phyloP scores from a whole-genome alignment of 164 flowering plant species.

The Tetrastigma voinierianum region DNA sequence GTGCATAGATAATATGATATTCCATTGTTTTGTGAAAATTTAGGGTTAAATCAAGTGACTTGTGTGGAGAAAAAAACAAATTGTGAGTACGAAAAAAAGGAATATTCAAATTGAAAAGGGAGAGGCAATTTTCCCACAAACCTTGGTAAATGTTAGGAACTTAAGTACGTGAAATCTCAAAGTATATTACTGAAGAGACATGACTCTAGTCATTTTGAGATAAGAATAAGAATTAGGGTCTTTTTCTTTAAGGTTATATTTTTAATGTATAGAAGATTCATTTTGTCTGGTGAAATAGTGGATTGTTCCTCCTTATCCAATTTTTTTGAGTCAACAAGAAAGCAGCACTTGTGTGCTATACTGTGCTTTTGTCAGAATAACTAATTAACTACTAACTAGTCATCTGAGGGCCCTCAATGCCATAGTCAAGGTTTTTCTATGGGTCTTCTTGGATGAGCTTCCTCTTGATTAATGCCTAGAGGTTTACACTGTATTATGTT shows the following conservation, averaged over 20 bases:
- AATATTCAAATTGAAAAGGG: conserved; percentile 56
- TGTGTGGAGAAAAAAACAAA: no score
- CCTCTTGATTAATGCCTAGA: not conserved
- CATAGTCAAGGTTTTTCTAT: conserved; percentile 1
- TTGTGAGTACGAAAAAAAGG: conserved; percentile 20
- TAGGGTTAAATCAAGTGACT: not conserved
- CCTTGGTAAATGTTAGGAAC: conserved; percentile 21
- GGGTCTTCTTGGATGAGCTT: not conserved
- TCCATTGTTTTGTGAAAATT: not conserved
- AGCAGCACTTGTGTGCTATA: not conserved
- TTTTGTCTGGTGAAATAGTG: conserved; percentile 36
- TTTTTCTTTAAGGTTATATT: conserved; percentile 22
- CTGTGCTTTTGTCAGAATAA: not conserved
- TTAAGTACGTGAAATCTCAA: conserved; percentile 23
- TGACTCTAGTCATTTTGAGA: conserved; percentile 23
- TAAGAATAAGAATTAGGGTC: conserved; percentile 28
- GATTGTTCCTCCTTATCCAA: conserved; percentile 48
- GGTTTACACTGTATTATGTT: conserved; percentile 2
- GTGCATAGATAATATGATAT: not conserved
- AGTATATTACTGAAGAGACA: conserved; percentile 22
- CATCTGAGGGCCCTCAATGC: not conserved
- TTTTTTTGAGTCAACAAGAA: conserved; percentile 23
- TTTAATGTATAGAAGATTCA: conserved; percentile 47
- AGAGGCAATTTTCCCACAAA: conserved; percentile 22
- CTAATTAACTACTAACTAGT: not conserved